phyloP scores from a whole-genome alignment of 345 rosid species.

The Euphorbia pulcherrima region DNA sequence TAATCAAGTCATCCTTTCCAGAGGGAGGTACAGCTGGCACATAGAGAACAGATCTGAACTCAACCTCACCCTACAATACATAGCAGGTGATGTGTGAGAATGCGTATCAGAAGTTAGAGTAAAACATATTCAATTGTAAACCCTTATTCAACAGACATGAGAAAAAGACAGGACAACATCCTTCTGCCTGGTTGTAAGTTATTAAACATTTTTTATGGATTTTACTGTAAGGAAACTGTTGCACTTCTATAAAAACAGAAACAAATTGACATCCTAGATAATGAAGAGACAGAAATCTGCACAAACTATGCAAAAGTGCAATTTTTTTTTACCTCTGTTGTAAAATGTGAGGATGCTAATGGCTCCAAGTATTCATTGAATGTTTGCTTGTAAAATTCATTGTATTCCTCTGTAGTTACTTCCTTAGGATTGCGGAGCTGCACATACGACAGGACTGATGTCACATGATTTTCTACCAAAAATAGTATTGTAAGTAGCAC shows the following conservation, averaged over 20 bases:
- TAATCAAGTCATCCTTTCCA: conserved; percentile 77
- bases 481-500: too few relatives aligned
- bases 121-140: too few relatives aligned
- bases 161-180: too few relatives aligned
- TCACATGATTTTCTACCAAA: background rate
- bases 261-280: too few relatives aligned
- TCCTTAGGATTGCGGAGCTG: conserved; percentile 87
- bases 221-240: too few relatives aligned
- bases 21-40: conserved; percentile 98
- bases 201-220: too few relatives aligned
- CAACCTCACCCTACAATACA: conserved; percentile 99
- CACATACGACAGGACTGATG: background rate
- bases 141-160: too few relatives aligned
- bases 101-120: too few relatives aligned
- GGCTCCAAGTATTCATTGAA: conserved; percentile 93
- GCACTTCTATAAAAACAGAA: too few relatives aligned
- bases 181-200: too few relatives aligned
- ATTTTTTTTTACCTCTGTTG: conserved; percentile 59
- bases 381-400: conserved; percentile 89
- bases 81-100: too few relatives aligned
- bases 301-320: conserved; percentile 26
- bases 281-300: too few relatives aligned
- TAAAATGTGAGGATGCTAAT: conserved; percentile 77
- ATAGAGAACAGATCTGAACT: conserved; percentile 88
- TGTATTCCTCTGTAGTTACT: conserved; percentile 72